Evolutionary conservation across 2,329 filamentous ascomycete genomes (phyloP).

Genomic region (Diaporthe sp.): DNA sequence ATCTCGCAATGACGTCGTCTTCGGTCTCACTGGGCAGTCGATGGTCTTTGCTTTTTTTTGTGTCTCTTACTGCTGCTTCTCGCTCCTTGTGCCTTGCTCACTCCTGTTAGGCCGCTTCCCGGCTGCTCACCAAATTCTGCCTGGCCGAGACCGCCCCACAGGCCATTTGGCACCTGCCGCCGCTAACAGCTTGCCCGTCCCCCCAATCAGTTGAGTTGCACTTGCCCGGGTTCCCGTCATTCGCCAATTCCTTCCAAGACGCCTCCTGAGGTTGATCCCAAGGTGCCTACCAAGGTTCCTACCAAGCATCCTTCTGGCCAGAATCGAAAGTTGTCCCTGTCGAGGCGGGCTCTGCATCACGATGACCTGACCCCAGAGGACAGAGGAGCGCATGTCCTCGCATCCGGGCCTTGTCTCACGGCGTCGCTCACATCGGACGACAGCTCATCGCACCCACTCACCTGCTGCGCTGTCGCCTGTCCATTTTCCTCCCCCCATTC

Average conservation of each 20-base stretch:
- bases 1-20: conserved; percentile 37
- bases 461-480: conserved; percentile 22
- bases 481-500: neutral
- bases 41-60: conserved; percentile 20
- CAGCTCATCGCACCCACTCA: conserved; percentile 28
- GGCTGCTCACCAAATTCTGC: conserved; percentile 5
- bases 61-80: neutral
- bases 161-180: conserved; percentile 12
- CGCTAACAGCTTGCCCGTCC: conserved; percentile 31
- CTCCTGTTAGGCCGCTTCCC: conserved; percentile 26
- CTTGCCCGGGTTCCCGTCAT: conserved; percentile 29
- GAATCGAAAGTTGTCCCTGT: conserved; percentile 5
- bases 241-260: conserved; percentile 36
- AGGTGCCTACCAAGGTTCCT: neutral
- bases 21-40: neutral
- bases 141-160: conserved; percentile 12
- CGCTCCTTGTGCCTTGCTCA: neutral
- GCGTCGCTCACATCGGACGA: neutral
- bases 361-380: neutral
- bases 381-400: neutral
- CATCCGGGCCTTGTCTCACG: neutral
- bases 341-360: neutral
- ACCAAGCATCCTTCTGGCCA: neutral
- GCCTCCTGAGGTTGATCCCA: neutral
- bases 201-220: neutral